Evolutionary conservation across 2,329 filamentous ascomycete genomes (phyloP).

Genomic region (Diaporthe citrichinensis): DNA sequence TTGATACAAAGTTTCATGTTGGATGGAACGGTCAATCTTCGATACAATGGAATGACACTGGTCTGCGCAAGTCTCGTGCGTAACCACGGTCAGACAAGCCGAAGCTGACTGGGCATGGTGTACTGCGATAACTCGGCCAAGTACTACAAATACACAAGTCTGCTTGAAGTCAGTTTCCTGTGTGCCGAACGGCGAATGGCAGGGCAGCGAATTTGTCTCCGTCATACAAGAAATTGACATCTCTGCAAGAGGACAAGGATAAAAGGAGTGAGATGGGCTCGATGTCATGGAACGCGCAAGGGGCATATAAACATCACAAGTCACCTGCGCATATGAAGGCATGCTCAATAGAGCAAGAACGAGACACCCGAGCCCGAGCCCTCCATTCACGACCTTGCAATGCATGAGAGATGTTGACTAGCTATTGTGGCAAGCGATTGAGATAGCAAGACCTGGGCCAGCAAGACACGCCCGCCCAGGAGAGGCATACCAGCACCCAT

Average conservation of each 20-base stretch:
- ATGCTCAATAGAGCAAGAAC: background rate
- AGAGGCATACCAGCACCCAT: background rate
- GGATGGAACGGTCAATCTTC: background rate
- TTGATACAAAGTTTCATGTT: background rate
- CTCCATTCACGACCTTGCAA: background rate
- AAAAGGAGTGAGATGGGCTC: background rate
- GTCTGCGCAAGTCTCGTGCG: background rate
- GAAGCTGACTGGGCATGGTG: background rate
- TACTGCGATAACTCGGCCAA: background rate
- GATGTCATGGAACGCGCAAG: background rate
- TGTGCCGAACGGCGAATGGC: too few species aligned
- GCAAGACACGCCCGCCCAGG: background rate
- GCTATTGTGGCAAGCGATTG: background rate
- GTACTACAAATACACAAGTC: background rate
- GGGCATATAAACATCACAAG: background rate
- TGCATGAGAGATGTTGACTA: background rate
- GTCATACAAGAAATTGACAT: too few species aligned
- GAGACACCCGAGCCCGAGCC: too few species aligned
- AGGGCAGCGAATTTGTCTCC: background rate
- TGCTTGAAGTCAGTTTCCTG: background rate
- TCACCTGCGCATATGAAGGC: background rate
- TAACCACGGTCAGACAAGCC: background rate
- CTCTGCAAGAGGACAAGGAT: background rate
- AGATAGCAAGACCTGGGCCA: background rate
- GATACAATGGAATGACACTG: too few species aligned